These are phyloP conservation scores for Huntiella moniliformis DNA, from an alignment of 2,329 filamentous ascomycete species.

Conservation along the genomic window DNA sequence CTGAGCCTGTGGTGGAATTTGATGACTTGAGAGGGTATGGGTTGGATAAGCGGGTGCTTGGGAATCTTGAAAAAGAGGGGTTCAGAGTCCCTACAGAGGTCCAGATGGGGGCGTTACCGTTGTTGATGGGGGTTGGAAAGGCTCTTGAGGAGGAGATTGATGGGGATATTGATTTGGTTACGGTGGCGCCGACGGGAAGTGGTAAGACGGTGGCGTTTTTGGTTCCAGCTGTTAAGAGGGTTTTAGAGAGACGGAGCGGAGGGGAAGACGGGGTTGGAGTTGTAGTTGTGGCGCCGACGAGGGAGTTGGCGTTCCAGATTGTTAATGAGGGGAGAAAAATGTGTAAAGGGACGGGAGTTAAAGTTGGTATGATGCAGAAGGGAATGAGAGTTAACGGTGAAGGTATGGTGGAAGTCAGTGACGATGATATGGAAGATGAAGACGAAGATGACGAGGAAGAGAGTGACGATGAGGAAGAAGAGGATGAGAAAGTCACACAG, in stretches of 20 bases:
- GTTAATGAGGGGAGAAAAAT: conserved; percentile 76
- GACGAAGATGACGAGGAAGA: conserved; percentile 21
- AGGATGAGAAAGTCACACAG: conserved; percentile 14
- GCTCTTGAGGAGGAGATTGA: conserved; percentile 21
- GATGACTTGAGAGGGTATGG: conserved; percentile 52
- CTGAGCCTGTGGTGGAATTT: conserved; percentile 65
- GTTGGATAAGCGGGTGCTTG: conserved; percentile 53
- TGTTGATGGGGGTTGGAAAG: conserved; percentile 44
- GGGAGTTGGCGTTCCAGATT: conserved; percentile 63
- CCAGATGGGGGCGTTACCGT: conserved; percentile 67
- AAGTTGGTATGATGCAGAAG: conserved; percentile 67
- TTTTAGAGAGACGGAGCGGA: conserved; percentile 30
- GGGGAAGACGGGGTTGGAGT: conserved; percentile 36
- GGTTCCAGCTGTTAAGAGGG: conserved; percentile 65
- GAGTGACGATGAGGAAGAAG: conserved; percentile 11
- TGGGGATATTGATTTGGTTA: conserved; percentile 46
- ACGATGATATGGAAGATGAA: conserved; percentile 20
- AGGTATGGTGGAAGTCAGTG: conserved; percentile 20
- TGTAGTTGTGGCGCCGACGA: conserved; percentile 58
- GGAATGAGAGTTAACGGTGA: conserved; percentile 46
- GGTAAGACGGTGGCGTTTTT: conserved; percentile 91
- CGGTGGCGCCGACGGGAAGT: conserved; percentile 84
- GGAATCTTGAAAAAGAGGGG: conserved; percentile 68
- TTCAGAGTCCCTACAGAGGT: conserved; percentile 85
- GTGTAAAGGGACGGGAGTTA: conserved; percentile 54